phyloP scores from a whole-genome alignment of 2,329 filamentous ascomycete species.

The Aureobasidium musti region DNA sequence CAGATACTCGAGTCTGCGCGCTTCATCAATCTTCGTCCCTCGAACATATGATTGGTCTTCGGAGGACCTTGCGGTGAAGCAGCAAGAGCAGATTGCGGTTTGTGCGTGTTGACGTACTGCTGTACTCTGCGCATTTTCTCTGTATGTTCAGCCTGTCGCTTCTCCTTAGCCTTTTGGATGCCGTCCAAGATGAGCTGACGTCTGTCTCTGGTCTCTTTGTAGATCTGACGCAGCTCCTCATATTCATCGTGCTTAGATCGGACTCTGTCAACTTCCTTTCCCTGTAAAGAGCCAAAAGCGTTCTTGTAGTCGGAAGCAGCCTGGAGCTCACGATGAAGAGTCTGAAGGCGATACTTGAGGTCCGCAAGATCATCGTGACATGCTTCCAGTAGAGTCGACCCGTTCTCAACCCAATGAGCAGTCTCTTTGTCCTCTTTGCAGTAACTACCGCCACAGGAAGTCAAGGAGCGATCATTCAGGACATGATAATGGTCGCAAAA shows the following conservation, averaged over 20 bases:
- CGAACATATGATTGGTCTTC: not conserved
- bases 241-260: not conserved
- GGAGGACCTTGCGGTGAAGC: not conserved
- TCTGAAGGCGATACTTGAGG: not conserved
- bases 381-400: not conserved
- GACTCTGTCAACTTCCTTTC: not conserved
- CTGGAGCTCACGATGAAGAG: not conserved
- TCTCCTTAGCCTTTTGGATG: not conserved
- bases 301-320: not conserved
- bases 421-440: slow-evolving; percentile 25
- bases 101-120: not conserved
- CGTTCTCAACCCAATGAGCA: slow-evolving; percentile 18
- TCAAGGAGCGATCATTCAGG: not conserved
- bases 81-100: not conserved
- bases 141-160: not conserved
- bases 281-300: not conserved
- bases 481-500: slow-evolving; percentile 21
- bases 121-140: not conserved
- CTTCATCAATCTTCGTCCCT: not conserved
- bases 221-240: not conserved
- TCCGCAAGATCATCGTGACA: slow-evolving; percentile 1
- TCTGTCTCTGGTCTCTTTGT: not conserved
- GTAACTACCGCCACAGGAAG: slow-evolving; percentile 4
- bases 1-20: not conserved
- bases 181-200: not conserved